These are phyloP conservation scores for Populus nigra DNA, from an alignment of 345 rosid species.

Conservation along the genomic window DNA sequence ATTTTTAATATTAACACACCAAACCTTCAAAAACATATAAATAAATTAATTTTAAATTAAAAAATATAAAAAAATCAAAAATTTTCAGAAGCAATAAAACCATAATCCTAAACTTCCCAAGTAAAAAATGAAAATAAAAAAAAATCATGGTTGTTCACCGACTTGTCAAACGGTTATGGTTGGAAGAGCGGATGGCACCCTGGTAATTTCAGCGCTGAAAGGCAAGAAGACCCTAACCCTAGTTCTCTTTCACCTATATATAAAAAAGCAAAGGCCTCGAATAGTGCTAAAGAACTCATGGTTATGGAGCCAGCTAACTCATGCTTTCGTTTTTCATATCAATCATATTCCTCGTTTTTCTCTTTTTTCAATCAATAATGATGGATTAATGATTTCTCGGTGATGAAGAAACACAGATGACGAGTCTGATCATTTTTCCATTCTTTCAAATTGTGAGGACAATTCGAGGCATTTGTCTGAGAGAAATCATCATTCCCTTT, in stretches of 20 bases:
- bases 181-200: background rate
- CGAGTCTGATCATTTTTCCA: conserved; percentile 50
- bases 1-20: no score
- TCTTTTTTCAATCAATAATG: background rate
- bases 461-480: conserved; percentile 70
- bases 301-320: no score
- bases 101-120: no score
- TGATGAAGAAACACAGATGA: conserved; percentile 50
- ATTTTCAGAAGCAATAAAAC: no score
- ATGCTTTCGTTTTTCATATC: background rate
- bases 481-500: conserved; percentile 26
- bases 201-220: background rate
- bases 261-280: background rate
- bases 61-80: no score
- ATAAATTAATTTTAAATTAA: no score
- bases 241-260: conserved; percentile 4
- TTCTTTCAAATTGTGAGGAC: conserved; percentile 45
- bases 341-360: background rate
- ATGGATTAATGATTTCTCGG: conserved; percentile 17
- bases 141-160: background rate
- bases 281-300: background rate
- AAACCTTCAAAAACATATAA: no score
- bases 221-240: conserved; percentile 10
- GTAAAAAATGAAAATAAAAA: no score
- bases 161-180: background rate